Base-by-base conservation (phyloP, 768 basidiomycete species). In the Multifurca ochricompacta region DNA sequence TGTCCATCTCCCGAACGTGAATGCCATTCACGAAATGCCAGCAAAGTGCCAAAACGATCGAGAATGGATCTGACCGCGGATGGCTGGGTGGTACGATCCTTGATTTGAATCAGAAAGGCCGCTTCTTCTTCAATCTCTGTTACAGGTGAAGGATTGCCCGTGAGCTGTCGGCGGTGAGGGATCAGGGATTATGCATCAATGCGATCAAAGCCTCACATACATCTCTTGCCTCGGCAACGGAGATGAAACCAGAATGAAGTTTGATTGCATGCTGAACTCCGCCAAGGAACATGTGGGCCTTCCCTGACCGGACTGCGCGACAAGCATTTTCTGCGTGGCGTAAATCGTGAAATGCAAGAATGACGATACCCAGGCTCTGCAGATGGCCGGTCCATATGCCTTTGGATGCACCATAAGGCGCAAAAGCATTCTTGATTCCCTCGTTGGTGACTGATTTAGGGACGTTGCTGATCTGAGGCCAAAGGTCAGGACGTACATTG, bases 71-170 rank as follows among this genome's bases (percentile, higher is more conserved):
- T 49, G 39, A 61, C 51, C 1, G 59, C 48, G 19, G 45, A 44
- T 16, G 58, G 58, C 2, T 48, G 36, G 9, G 47, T 56, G 6
- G 49, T 40, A 3, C 48, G 57, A 21, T 59, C 58, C 25, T 45
- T 55, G 51, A 61, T 50, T 16, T 59, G 58, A 21, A 61, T 48
- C 3, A 55, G 18, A 43, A 61, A 61, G 23, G 60, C 58, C 1
- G 58, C 53, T 36, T 56, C 60, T 32, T 51, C 53, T 44, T 61
- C 60, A 35, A 61, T 61, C 39, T 61, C 60, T 8, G 58, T 56
- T 7, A 56, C 60, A 10, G 60, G 53, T 2, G 54, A 60, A 8
- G 58, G 53, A 39, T 49, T 54, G 28, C 58, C 51, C 21, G 57
- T 54, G 35, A 55, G 51, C 57, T 59, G 57, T 36, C 25, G 27